Percentiles rank a stretch among this genome's conserved stretches.
These are phyloP conservation scores for Gigaspora rosea DNA, from an alignment of 192 early-diverging fungal genomes.

Conservation along the genomic window DNA sequence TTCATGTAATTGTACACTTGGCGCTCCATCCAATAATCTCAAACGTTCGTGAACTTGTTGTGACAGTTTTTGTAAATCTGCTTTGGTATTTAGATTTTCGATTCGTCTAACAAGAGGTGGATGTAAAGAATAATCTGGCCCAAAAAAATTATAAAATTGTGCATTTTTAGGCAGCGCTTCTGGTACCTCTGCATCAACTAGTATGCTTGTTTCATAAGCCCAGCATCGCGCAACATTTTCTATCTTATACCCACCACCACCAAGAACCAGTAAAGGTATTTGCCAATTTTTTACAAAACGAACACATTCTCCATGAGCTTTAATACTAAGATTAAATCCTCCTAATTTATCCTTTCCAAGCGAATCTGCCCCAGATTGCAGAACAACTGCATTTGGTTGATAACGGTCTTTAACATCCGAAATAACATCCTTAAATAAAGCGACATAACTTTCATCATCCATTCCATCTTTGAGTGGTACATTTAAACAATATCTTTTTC, in stretches of 20 bases:
- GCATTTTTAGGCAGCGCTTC: slow-evolving; percentile 74
- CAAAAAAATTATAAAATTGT: slow-evolving; percentile 80
- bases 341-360: slow-evolving; percentile 57
- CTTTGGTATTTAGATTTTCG: slow-evolving; percentile 87
- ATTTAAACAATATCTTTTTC: slow-evolving; percentile 87
- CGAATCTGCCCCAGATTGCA: slow-evolving; percentile 86
- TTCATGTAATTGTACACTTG: slow-evolving; percentile 95
- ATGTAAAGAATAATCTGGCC: slow-evolving; percentile 89
- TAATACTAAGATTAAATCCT: slow-evolving; percentile 56
- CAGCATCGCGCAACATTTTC: slow-evolving; percentile 92
- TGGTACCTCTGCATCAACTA: slow-evolving; percentile 73
- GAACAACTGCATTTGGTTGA: slow-evolving; percentile 80
- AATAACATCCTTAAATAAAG: slow-evolving; percentile 77
- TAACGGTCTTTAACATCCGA: slow-evolving; percentile 69
- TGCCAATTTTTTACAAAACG: slow-evolving; percentile 80
- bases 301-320: slow-evolving; percentile 78
- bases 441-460: slow-evolving; percentile 80
- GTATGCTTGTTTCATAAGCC: slow-evolving; percentile 89
- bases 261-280: slow-evolving; percentile 77
- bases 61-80: slow-evolving; percentile 75
- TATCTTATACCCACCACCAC: slow-evolving; percentile 92
- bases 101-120: slow-evolving; percentile 78
- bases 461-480: slow-evolving; percentile 87
- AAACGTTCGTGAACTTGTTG: slow-evolving; percentile 84
- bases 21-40: slow-evolving; percentile 82